A percentile compares a stretch with the other conserved stretches of the same genome.
Evolutionary conservation across 2,329 filamentous ascomycete species (phyloP).

Genomic region (Tolypocladium guangdongense): DNA sequence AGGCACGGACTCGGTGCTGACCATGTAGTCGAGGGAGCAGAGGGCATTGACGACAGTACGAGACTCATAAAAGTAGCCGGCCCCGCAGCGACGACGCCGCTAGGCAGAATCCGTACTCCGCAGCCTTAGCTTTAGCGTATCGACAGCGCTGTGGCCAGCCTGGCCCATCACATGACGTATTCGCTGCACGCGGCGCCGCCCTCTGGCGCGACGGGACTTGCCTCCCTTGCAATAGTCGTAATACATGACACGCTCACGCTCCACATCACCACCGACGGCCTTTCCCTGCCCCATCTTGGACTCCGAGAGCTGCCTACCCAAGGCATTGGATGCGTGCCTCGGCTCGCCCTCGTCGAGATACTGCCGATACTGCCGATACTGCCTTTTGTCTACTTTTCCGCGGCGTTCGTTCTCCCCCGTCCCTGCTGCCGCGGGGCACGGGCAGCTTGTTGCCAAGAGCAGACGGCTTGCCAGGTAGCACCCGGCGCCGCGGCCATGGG

Average conservation of each 20-base stretch:
- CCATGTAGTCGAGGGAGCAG: neutral
- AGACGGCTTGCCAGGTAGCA: neutral
- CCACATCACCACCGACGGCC: no score
- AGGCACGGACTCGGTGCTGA: neutral
- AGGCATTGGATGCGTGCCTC: neutral
- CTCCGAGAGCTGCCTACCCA: neutral
- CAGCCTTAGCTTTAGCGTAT: no score
- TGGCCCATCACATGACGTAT: slow-evolving; percentile 11
- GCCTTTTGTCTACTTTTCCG: neutral
- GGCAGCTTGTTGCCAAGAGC: slow-evolving; percentile 4
- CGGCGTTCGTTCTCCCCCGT: neutral
- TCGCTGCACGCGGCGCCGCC: slow-evolving; percentile 2
- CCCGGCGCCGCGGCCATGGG: slow-evolving; percentile 28
- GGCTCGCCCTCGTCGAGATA: neutral
- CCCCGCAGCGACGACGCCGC: neutral
- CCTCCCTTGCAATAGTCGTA: no score
- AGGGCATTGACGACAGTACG: neutral
- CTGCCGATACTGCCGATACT: no score
- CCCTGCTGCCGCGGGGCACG: slow-evolving; percentile 2
- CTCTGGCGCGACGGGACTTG: neutral
- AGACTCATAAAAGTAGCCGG: neutral
- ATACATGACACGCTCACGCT: no score
- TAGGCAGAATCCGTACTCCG: neutral
- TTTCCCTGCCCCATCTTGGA: neutral
- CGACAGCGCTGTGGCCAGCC: slow-evolving; percentile 1